Evolutionary conservation across 768 basidiomycete genomes (phyloP), one percentile per base, ranked within the genome.

Genomic region (Suillus paluster): DNA sequence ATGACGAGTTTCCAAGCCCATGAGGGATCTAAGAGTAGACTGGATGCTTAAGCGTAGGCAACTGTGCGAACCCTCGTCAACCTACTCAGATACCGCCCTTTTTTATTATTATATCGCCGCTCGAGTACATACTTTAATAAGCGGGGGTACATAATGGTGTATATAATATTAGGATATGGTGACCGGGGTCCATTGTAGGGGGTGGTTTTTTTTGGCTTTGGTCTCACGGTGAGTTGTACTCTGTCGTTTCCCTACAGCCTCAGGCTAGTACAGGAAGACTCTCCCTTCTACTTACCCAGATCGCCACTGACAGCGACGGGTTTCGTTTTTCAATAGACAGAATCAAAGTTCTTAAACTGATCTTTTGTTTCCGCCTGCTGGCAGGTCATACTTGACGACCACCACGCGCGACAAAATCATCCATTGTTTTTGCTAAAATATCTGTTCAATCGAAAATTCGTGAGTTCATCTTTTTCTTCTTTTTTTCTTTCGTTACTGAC

Each of bases 331-430:
- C 64, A 76, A 74, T 82, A 82, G 79, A 82, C 74, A 70, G 72
- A 68, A 73, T 72, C 64, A 63, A 54, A 36, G 69, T 69, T 71
- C 78, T 75, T 79, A 79, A 83, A 79, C 80, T 81, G 49, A 50
- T 80, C 84, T 81, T 83, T 84, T 54, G 53, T 54, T 81, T 79
- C 84, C 83, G 87, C 90, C 90, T 91, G 90, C 90, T 90, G 90
- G 90, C 90, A 91, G 90, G 90, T 91, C 89, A 86, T 84, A 86
- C 81, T 85, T 88, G 83, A 90, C 88, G 89, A 89, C 90, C 86
- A 86, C 83, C 85, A 77, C 86, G 83, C 86, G 81, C 86, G 81
- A 83, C 78, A 3, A 81, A 78, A 79, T 79, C 78, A 66, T 74
- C 72, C 79, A 77, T 78, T 80, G 75, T 78, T 30, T n/a, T 81